Base-by-base conservation (phyloP, 805 yeast genomes). In the Wickerhamomyces strasburgensis region DNA sequence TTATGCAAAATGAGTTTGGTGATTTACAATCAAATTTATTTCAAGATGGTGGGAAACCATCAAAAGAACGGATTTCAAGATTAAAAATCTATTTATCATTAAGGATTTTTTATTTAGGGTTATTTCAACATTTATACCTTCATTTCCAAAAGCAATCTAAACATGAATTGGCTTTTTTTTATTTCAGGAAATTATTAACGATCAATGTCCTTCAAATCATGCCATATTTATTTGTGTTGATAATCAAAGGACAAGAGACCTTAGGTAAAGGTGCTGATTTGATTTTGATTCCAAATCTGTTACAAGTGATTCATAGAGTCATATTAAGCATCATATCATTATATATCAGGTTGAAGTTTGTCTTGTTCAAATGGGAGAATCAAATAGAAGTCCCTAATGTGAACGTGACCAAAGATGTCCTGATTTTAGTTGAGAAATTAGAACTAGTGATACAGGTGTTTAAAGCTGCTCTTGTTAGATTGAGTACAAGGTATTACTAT, bases 291-390 rank as follows among this genome's bases (percentile, higher is more conserved):
- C 43, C 43, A 24, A 10, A 4, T 14, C 4, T 29, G 5, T 27
- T 34, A 1, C 38, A 37, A 25, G 31, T 37, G 10, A 32, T 27
- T 4, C 38, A 37, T 27, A 34, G 44, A 29, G 8, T 18, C 11
- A 26, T 37, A 21, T 17, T 37, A 10, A 31, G 13, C 19, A 7
- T 31, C 2, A 19, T 26, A 3, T 41, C 44, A 8, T 24, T 41
- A 3, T 37, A 37, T n/a, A 27, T 37, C 19, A 34, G 41, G 24
- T 31, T 41, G 27, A 34, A 23, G 18, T 41, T 41, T 26, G 41
- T 19, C 4, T 17, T 26, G 13, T 32, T 27, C 19, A 21, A 39
- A 4, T 39, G 43, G 43, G 9, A 7, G 10, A 29, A 13, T 5
- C 15, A 27, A 32, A 17, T 24, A n/a, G 11, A 8, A 8, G 33